Conservation (phyloP, 2,329 filamentous ascomycete genomes). For the Mycocentrospora acerina region DNA sequence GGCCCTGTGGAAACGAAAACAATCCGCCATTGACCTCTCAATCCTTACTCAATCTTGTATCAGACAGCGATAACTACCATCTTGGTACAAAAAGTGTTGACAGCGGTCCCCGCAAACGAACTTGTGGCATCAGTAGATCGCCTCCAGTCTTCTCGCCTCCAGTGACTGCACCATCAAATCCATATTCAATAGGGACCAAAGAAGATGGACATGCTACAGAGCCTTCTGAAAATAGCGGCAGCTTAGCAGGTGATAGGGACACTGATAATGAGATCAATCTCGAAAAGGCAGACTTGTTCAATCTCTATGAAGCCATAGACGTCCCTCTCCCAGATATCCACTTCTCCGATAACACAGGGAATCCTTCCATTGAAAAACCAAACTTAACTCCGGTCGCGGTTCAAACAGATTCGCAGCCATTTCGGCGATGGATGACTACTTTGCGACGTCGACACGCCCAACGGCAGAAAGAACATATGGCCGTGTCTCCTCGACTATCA, state of each 20-base stretch:
- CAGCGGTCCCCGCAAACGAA: constrained; percentile 25
- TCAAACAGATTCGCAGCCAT: constrained; percentile 47
- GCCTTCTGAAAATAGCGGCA: constrained; percentile 8
- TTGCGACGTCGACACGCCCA: constrained; percentile 59
- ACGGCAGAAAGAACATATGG: constrained; percentile 38
- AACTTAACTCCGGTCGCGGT: neutral
- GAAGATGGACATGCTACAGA: constrained; percentile 5
- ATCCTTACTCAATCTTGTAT: constrained; percentile 36
- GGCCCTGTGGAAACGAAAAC: constrained; percentile 35
- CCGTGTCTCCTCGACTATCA: constrained; percentile 38
- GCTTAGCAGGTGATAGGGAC: constrained; percentile 12
- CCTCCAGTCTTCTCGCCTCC: constrained; percentile 15
- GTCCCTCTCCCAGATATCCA: constrained; percentile 27
- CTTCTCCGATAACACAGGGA: constrained; percentile 20
- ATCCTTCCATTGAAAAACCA: constrained; percentile 8
- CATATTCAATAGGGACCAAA: constrained; percentile 11
- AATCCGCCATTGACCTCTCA: constrained; percentile 33
- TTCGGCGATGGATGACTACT: constrained; percentile 73
- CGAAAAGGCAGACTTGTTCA: constrained; percentile 25
- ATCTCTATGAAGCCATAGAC: constrained; percentile 35
- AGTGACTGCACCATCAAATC: constrained; percentile 10
- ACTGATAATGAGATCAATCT: constrained; percentile 12
- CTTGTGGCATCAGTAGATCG: constrained; percentile 17
- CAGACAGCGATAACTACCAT: constrained; percentile 15
- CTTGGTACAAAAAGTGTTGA: constrained; percentile 6